Percentiles rank a stretch among this genome's conserved stretches.
These are phyloP conservation scores for Metarhizium rileyi DNA, from an alignment of 2,329 filamentous ascomycete genomes.

Conservation along the genomic window DNA sequence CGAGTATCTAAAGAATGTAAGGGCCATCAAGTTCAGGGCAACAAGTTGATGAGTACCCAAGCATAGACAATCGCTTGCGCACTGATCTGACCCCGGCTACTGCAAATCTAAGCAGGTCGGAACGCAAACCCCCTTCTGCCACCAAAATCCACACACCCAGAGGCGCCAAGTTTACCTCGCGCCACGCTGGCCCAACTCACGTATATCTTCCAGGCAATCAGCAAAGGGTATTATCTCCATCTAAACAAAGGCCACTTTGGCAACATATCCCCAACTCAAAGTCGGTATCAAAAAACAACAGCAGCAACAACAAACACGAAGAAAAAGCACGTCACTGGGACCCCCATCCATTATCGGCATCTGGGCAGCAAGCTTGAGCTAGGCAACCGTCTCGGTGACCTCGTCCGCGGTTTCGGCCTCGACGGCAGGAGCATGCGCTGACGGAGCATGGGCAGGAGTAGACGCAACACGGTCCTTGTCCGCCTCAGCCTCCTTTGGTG, in stretches of 20 bases:
- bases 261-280: neutral
- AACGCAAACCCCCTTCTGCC: neutral
- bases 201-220: neutral
- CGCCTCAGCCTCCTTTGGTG: conserved; percentile 6
- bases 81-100: too few species aligned
- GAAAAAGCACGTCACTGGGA: neutral
- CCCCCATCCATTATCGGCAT: too few species aligned
- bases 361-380: neutral
- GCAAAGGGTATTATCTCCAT: conserved; percentile 6
- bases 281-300: neutral
- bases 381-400: neutral
- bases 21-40: too few species aligned
- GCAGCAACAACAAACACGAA: neutral
- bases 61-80: neutral
- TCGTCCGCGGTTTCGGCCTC: neutral
- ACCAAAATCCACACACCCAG: neutral
- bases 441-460: conserved; percentile 2
- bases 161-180: neutral
- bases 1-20: too few species aligned
- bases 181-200: neutral
- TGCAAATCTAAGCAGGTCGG: neutral
- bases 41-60: too few species aligned
- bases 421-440: too few species aligned
- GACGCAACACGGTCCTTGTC: conserved; percentile 5
- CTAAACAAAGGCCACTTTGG: neutral